phyloP scores from a whole-genome alignment of 441 rosid species.

The Manihot esculenta region DNA sequence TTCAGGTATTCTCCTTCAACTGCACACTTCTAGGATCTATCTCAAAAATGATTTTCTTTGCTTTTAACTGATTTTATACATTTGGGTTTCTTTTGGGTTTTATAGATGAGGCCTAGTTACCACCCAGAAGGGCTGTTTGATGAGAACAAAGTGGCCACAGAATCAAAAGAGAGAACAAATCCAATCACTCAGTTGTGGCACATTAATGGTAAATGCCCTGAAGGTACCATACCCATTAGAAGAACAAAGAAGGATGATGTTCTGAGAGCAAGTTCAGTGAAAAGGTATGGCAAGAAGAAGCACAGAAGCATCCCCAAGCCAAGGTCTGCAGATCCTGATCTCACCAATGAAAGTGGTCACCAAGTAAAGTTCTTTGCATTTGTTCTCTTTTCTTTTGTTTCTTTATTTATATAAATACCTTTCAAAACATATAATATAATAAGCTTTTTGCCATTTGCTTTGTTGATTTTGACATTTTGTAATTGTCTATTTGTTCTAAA shows the following conservation, averaged over 20 bases:
- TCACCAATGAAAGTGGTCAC: conserved; percentile 82
- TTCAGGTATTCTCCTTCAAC: conserved; percentile 56
- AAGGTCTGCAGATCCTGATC: conserved; percentile 84
- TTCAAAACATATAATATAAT: background rate
- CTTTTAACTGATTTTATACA: conserved; percentile 5
- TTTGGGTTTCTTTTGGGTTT: conserved; percentile 17
- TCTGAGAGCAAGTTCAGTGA: conserved; percentile 81
- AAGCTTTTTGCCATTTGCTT: conserved; percentile 8
- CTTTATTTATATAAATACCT: background rate
- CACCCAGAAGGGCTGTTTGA: conserved; percentile 86
- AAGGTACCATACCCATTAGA: conserved; percentile 81
- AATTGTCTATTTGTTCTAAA: conserved; percentile 14
- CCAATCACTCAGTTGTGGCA: conserved; percentile 87
- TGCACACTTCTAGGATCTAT: background rate
- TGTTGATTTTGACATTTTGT: conserved; percentile 9
- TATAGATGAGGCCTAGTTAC: conserved; percentile 77
- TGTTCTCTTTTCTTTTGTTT: background rate
- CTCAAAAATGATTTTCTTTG: background rate
- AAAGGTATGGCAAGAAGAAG: conserved; percentile 89
- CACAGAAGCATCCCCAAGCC: conserved; percentile 73
- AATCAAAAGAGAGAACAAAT: conserved; percentile 44
- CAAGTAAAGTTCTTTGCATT: conserved; percentile 45
- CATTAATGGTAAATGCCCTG: conserved; percentile 64
- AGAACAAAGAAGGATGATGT: conserved; percentile 86
- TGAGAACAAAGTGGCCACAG: conserved; percentile 60